Conservation (phyloP, 192 early-diverging fungal species). For the Geranomyces michiganensis region DNA sequence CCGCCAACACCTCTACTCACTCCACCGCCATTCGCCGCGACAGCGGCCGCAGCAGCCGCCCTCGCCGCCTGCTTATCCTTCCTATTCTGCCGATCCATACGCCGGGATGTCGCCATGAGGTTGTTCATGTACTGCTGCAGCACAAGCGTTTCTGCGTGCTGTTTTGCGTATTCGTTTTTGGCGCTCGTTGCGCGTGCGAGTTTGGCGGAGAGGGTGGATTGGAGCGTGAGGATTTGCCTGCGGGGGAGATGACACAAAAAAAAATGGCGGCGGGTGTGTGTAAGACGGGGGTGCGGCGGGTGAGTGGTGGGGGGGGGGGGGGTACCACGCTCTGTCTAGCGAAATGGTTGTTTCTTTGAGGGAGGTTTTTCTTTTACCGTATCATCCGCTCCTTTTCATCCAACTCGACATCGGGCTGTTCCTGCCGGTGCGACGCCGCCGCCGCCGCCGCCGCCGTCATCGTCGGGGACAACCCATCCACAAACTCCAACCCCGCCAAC, state of each 20-base stretch:
- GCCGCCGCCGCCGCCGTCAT: background rate
- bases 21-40: no score
- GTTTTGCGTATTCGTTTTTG: conserved; percentile 7
- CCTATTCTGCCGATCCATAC: conserved; percentile 20
- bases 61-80: no score
- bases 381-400: conserved; percentile 14
- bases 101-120: conserved; percentile 13
- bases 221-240: conserved; percentile 22
- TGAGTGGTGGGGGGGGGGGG: no score
- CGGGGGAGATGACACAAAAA: no score
- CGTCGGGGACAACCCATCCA: background rate
- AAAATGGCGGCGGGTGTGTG: no score
- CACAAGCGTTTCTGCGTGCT: conserved; percentile 15
- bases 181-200: conserved; percentile 3
- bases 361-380: background rate
- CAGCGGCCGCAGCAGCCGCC: no score
- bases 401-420: background rate
- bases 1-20: no score
- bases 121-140: conserved; percentile 29
- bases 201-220: conserved; percentile 13
- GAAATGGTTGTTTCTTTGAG: no score
- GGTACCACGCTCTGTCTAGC: no score
- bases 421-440: background rate
- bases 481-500: background rate
- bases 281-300: no score